Evolutionary conservation across 768 basidiomycete genomes (phyloP).

Genomic region (Russula sp.): DNA sequence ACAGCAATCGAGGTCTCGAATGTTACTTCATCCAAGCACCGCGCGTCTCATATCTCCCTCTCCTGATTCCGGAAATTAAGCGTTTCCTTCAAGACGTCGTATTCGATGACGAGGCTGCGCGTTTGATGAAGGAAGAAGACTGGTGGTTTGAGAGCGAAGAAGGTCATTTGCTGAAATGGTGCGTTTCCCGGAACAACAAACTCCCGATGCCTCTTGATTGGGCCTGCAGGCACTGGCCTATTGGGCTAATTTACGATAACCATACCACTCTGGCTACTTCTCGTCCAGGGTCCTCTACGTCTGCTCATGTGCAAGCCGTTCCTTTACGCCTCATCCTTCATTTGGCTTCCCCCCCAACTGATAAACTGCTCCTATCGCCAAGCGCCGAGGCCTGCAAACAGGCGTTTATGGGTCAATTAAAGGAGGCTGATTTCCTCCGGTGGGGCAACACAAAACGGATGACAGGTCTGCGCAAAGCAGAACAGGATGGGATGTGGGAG

Average conservation of each 20-base stretch:
- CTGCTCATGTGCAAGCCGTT: slow-evolving; percentile 40
- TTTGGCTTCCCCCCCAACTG: slow-evolving; percentile 79
- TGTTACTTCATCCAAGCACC: slow-evolving; percentile 89
- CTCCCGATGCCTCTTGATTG: background rate
- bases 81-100: slow-evolving; percentile 88
- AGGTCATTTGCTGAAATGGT: slow-evolving; percentile 85
- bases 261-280: slow-evolving; percentile 60
- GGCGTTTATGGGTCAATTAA: slow-evolving; percentile 91
- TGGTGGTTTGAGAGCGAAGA: slow-evolving; percentile 98
- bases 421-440: slow-evolving; percentile 94
- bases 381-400: slow-evolving; percentile 85
- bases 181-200: background rate
- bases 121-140: slow-evolving; percentile 74
- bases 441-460: slow-evolving; percentile 96
- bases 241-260: slow-evolving; percentile 90
- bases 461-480: slow-evolving; percentile 81
- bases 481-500: slow-evolving; percentile 97
- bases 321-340: slow-evolving; percentile 83
- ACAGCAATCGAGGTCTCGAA: slow-evolving; percentile 83
- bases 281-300: slow-evolving; percentile 35
- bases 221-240: slow-evolving; percentile 86
- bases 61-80: slow-evolving; percentile 83
- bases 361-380: slow-evolving; percentile 77
- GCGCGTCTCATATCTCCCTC: slow-evolving; percentile 87
- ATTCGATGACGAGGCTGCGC: slow-evolving; percentile 78